Evolutionary conservation across 768 basidiomycete genomes (phyloP), one percentile per base, ranked within the genome.

Genomic region (Zangia roseola): DNA sequence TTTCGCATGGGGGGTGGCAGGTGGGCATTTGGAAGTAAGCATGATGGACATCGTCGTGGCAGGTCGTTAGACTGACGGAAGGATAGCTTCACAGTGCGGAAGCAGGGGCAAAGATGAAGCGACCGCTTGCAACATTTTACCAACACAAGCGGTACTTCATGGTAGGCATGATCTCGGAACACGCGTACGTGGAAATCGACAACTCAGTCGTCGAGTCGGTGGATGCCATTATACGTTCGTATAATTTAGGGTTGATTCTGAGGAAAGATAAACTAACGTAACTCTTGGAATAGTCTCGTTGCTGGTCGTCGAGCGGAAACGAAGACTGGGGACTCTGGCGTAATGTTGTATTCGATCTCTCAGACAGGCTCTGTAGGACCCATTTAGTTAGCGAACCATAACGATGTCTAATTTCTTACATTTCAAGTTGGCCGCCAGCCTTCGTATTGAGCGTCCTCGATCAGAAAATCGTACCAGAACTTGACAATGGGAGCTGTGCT

Each of bases 391-490:
- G 50, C 43, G 24, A 47, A 47, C n/a, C 16, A 5, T 42, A 43
- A 17, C 10, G 17, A 44, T 19, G 5, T 34, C 9, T 45, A 45
- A 58, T 56, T 1, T 19, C 54, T 57, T 49, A 69, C 65, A 43
- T 57, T 56, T 65, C 28, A 71, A 36, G 68, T 65, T 33, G 72
- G 71, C 44, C 75, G 75, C 90, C 90, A 91, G 17, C 83, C 81
- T 10, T 72, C 70, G 56, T 91, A 86, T 40, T 75, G 69, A 1
- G 90, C 75, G 64, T 95, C 94, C 56, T 81, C 65, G 7, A 88
- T 62, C 25, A 94, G 65, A 58, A 95, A 94, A n/a, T 78, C 71
- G 59, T 95, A 98, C 94, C 95, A 97, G 39, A 80, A 74, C 40
- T 77, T 61, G 4, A 84, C 81, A 26, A 98, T 80, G 0, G 86